Evolutionary conservation across 805 yeast species (phyloP).

Genomic region (Candida insectalens): DNA sequence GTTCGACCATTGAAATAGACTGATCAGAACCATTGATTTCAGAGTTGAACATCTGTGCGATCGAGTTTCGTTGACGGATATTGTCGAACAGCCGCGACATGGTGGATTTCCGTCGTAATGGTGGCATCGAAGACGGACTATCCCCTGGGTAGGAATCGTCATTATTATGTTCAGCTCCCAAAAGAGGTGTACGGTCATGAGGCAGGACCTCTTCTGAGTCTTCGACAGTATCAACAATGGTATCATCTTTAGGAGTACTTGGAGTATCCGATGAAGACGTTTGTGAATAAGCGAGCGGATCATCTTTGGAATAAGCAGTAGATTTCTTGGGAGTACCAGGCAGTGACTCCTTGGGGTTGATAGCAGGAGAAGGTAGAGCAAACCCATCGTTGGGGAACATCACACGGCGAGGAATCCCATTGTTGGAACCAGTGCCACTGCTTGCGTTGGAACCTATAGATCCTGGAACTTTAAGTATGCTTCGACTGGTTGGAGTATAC

Average conservation of each 20-base stretch:
- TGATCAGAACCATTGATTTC: background rate
- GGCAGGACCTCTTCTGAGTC: no score
- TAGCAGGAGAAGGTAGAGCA: background rate
- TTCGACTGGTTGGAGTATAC: no score
- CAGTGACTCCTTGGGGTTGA: background rate
- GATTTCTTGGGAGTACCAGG: no score
- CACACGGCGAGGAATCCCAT: no score
- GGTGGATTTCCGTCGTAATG: conserved; percentile 13
- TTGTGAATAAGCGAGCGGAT: no score
- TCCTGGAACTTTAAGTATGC: no score
- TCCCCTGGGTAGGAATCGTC: no score
- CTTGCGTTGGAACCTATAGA: no score
- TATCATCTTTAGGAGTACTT: background rate
- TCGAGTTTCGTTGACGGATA: conserved; percentile 5
- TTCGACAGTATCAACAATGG: no score
- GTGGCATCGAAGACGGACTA: background rate
- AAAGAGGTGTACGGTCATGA: conserved; percentile 3
- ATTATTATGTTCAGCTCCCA: no score
- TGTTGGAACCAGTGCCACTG: no score
- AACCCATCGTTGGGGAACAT: no score
- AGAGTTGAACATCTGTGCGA: conserved; percentile 4
- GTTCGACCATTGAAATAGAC: conserved; percentile 11
- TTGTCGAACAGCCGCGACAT: conserved; percentile 9
- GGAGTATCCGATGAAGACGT: background rate
- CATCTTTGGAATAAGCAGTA: background rate